These are phyloP conservation scores for Tephrocybe rancida DNA, from an alignment of 768 basidiomycete species.

Conservation along the genomic window DNA sequence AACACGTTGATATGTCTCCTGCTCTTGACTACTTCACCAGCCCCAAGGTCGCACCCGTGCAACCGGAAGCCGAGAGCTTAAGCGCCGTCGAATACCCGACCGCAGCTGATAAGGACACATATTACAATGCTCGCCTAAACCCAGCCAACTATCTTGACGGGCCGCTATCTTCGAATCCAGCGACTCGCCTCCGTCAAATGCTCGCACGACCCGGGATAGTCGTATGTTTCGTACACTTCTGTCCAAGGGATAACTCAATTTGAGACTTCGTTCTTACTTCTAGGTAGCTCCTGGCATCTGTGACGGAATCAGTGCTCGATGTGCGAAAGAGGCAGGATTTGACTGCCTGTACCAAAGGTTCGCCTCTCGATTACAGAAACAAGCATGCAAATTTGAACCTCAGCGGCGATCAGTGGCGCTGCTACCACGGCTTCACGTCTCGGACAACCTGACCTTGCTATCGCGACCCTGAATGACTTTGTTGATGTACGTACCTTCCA, in stretches of 20 bases:
- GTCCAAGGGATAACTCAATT: background rate
- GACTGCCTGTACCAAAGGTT: conserved; percentile 77
- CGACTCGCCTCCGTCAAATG: conserved; percentile 73
- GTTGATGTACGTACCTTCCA: conserved; percentile 44
- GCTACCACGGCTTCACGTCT: conserved; percentile 80
- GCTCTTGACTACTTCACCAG: conserved; percentile 23
- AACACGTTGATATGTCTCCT: conserved; percentile 17
- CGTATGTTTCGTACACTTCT: conserved; percentile 51
- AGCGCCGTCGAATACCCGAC: background rate
- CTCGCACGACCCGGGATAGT: conserved; percentile 75
- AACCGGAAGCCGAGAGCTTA: conserved; percentile 3
- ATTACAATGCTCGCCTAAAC: conserved; percentile 71
- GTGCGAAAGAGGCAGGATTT: conserved; percentile 81
- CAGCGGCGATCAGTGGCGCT: conserved; percentile 52
- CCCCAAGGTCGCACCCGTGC: conserved; percentile 8
- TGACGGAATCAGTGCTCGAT: conserved; percentile 79
- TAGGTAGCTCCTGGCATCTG: conserved; percentile 81
- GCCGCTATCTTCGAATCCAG: conserved; percentile 66
- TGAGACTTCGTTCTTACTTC: background rate
- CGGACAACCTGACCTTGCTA: conserved; percentile 78
- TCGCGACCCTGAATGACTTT: conserved; percentile 79
- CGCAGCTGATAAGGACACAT: conserved; percentile 26
- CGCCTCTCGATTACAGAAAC: background rate
- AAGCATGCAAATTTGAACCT: background rate
- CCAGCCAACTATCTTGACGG: conserved; percentile 71